Base-by-base conservation (phyloP, 2,329 filamentous ascomycete species). In the Xylaria sp. region DNA sequence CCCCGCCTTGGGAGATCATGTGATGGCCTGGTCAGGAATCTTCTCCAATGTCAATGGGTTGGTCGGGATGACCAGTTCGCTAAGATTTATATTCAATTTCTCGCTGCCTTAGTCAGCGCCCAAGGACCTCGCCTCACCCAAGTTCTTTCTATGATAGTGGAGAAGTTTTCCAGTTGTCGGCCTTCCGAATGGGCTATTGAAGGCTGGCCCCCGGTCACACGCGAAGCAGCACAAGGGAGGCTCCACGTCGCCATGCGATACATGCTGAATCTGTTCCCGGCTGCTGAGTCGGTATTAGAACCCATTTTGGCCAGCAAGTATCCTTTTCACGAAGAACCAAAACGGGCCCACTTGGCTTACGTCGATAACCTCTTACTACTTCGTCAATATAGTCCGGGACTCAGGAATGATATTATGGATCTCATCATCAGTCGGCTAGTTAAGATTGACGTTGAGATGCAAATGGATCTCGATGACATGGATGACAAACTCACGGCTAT, bases 391-490 rank as follows among this genome's bases (percentile, higher is more conserved):
- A 88, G 91, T 1, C 90, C 93, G 0, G 90, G 92, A 66, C 81
- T 97, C 39, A 90, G 90, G 68, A 88, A 91, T 7, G 92, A 96
- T 68, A 89, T 98, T 27, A 85, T 97, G 69, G 90, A 93, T 63
- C 82, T 97, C 13, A 91, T 98, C 54, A 91, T 94, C 47, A 92
- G 95, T 72, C 90, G 92, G 69, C 85, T 98, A 7, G 93, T 98
- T 74, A 96, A 96, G 79, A 92, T 98, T 65, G 96, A 99, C 77
- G 93, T 97, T 0, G 92, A 97, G 77, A 96, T 98, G 79, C 95
- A 97, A 79, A 87, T 94, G 56, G 94, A 98, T 74, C 83, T 98
- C 74, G 94, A 98, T 69, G 94, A 98, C 73, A 82, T 97, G 68
- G 95, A 97, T 69, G 95, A 98, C 69, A 92, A 96, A 62, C 85